Conservation (phyloP, 192 early-diverging fungal species). For the Thamnidium elegans region DNA sequence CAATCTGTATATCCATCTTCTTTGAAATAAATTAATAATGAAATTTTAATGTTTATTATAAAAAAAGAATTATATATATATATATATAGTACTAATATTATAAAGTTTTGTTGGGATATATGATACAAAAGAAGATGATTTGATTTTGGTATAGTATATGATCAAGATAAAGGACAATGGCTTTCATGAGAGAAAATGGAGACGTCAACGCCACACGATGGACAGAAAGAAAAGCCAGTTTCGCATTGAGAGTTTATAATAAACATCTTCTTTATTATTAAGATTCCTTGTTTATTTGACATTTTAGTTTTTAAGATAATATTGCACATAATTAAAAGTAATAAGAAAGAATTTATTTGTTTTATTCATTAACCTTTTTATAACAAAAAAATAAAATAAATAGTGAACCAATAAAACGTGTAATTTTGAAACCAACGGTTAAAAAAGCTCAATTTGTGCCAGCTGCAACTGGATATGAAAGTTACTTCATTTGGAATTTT, state of each 20-base stretch:
- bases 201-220: conserved; percentile 10
- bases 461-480: too few species aligned
- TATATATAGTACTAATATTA: background rate
- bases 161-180: conserved; percentile 10
- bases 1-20: background rate
- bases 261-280: too few species aligned
- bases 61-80: background rate
- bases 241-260: background rate
- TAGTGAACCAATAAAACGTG: too few species aligned
- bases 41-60: background rate
- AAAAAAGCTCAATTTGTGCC: too few species aligned
- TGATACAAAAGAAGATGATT: background rate
- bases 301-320: too few species aligned
- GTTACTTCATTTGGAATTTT: too few species aligned
- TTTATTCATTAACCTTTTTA: too few species aligned
- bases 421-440: too few species aligned
- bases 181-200: conserved; percentile 8
- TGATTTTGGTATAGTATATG: background rate
- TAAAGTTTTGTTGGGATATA: background rate
- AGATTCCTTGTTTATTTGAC: too few species aligned
- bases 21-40: background rate
- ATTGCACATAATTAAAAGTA: too few species aligned
- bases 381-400: too few species aligned
- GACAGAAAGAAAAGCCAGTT: conserved; percentile 4
- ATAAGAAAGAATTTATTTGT: too few species aligned